Evolutionary conservation across 495 filamentous ascomycete genomes (phyloP).

Genomic region (Aspergillus ostianus): DNA sequence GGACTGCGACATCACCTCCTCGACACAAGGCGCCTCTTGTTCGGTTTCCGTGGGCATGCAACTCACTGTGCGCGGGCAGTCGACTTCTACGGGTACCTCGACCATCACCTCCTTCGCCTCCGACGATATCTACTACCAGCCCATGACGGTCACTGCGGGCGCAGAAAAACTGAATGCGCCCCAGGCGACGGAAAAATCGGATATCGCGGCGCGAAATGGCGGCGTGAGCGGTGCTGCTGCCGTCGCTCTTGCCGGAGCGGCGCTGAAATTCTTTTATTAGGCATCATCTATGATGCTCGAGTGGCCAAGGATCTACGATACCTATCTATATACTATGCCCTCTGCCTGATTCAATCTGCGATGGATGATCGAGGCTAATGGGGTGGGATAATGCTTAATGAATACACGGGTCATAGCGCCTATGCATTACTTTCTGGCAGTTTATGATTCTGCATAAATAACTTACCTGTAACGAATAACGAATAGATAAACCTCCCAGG

Average conservation of each 20-base stretch:
- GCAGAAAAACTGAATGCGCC: slow-evolving; percentile 22
- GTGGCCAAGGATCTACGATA: not conserved
- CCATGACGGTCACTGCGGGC: slow-evolving; percentile 34
- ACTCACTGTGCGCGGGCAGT: not conserved
- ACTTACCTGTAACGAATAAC: no score
- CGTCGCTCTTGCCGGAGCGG: slow-evolving; percentile 12
- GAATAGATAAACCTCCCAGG: no score
- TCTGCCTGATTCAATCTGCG: not conserved
- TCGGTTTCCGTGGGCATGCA: slow-evolving; percentile 4
- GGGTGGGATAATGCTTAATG: not conserved
- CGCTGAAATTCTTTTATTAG: not conserved
- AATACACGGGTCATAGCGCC: not conserved
- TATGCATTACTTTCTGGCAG: no score
- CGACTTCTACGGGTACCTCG: slow-evolving; percentile 2
- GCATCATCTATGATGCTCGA: not conserved
- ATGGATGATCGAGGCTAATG: not conserved
- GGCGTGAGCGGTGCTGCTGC: slow-evolving; percentile 12
- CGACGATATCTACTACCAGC: slow-evolving; percentile 12
- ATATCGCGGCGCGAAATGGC: not conserved
- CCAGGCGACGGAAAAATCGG: slow-evolving; percentile 7
- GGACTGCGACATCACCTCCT: slow-evolving; percentile 21
- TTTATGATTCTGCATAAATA: no score
- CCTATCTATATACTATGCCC: not conserved
- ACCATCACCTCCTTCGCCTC: slow-evolving; percentile 7
- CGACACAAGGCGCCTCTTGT: slow-evolving; percentile 15